phyloP scores from a whole-genome alignment of 805 yeast species.

The Candida easanensis region DNA sequence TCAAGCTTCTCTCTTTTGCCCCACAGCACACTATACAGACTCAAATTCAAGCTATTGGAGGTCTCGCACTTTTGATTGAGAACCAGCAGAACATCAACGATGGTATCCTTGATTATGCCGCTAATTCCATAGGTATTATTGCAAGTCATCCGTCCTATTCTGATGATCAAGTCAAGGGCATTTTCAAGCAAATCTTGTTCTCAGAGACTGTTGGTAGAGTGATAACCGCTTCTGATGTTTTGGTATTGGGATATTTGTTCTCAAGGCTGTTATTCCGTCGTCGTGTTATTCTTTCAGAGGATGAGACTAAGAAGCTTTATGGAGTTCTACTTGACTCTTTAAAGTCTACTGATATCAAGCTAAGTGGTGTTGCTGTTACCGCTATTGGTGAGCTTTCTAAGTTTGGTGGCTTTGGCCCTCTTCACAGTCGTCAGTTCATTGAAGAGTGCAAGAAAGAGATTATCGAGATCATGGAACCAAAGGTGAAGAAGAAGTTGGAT shows the following conservation, averaged over 20 bases:
- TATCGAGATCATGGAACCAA: constrained; percentile 31
- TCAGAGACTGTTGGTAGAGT: constrained; percentile 3
- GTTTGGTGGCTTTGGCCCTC: constrained; percentile 34
- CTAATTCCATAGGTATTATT: constrained; percentile 47
- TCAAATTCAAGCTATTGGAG: constrained; percentile 17
- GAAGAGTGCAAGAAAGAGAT: constrained; percentile 26
- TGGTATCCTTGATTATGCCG: constrained; percentile 33
- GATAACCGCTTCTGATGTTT: not conserved
- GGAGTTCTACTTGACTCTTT: constrained; percentile 3
- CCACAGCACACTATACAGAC: constrained; percentile 14
- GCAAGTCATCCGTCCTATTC: constrained; percentile 38
- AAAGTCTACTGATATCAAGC: constrained; percentile 9
- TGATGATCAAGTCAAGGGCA: constrained; percentile 10
- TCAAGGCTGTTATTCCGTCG: constrained; percentile 38
- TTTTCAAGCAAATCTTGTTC: constrained; percentile 11
- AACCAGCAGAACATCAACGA: constrained; percentile 20
- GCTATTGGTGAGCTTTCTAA: constrained; percentile 36
- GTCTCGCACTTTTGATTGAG: constrained; percentile 26
- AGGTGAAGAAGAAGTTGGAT: constrained; percentile 48
- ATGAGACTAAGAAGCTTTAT: not conserved
- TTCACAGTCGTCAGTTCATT: constrained; percentile 17
- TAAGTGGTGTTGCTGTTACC: constrained; percentile 20
- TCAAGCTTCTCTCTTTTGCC: constrained; percentile 23
- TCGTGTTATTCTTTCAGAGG: constrained; percentile 6
- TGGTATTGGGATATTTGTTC: constrained; percentile 36